Base-by-base conservation (phyloP, 176 grass and related monocot species). In the Bromus sterilis region DNA sequence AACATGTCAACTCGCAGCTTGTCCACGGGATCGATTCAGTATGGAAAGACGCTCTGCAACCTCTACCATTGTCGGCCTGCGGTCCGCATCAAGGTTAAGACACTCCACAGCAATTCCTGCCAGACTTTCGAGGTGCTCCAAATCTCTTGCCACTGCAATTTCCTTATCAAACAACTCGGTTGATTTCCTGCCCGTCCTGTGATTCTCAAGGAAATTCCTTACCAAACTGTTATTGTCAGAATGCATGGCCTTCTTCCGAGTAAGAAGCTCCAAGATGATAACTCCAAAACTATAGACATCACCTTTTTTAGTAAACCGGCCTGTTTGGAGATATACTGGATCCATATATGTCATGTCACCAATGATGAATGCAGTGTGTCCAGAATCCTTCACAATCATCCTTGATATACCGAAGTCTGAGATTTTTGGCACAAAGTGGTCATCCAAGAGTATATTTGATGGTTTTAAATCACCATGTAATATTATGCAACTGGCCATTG, bases 281-380 rank as follows among this genome's bases (percentile, higher is more conserved):
- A 67, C 10, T 37, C 64, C 64, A 37, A 67, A 66, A 37, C 63
- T 37, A 33, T 37, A 66, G 33, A 37, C 63, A n/a, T 66, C 63
- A 36, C 13, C 31, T 62, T 62, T 31, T 64, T 9, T 0, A 1
- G 60, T 33, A 14, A 9, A 1, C 6, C 3, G 0, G 30, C 60
- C 29, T 18, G 15, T 64, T 64, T 64, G 6, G 0, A 33, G 7
- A 7, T 9, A 66, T 21, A 66, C 16, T 0, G 31, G 62, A 35
- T 66, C 62, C 16, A 1, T 65, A 9, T 63, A 63, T 8, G 9
- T 0, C 1, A n/a, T n/a, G 51, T 51, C 51, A 56, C 20, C 51
- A 7, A 51, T 51, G 16, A 51, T 12, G n/a, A 12, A 12, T 14
- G 7, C 12, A 1, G 11, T 42, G 3, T 2, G 11, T 42, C 4